Evolutionary conservation across 2,329 filamentous ascomycete genomes (phyloP).

Genomic region (Fusarium proliferatum): DNA sequence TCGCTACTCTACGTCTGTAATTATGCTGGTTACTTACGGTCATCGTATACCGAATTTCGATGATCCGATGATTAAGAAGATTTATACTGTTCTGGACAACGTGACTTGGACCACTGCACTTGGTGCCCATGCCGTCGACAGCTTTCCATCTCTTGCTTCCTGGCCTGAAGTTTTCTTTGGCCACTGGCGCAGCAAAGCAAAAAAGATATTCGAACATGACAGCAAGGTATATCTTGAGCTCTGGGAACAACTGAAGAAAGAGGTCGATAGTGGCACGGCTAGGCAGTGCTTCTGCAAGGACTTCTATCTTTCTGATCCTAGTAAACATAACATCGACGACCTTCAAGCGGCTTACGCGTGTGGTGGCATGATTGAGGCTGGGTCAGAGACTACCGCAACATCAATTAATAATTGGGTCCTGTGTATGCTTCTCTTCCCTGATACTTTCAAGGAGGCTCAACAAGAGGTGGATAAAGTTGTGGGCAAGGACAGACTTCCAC

Average conservation of each 20-base stretch:
- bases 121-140: background rate
- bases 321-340: background rate
- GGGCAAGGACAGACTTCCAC: background rate
- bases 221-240: background rate
- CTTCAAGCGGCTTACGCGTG: background rate
- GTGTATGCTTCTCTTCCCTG: background rate
- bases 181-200: background rate
- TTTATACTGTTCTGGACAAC: background rate
- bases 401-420: background rate
- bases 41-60: background rate
- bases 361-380: background rate
- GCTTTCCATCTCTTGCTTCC: background rate
- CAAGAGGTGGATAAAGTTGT: background rate
- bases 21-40: background rate
- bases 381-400: background rate
- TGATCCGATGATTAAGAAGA: background rate
- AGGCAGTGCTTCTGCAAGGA: background rate
- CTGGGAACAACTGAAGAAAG: background rate
- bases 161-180: background rate
- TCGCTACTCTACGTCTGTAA: background rate
- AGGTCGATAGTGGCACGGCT: background rate
- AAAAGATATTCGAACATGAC: background rate
- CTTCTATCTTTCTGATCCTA: background rate
- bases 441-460: background rate
- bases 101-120: background rate